Conservation (phyloP, 352 stramenopile species). For the Blastocystis sp. region DNA sequence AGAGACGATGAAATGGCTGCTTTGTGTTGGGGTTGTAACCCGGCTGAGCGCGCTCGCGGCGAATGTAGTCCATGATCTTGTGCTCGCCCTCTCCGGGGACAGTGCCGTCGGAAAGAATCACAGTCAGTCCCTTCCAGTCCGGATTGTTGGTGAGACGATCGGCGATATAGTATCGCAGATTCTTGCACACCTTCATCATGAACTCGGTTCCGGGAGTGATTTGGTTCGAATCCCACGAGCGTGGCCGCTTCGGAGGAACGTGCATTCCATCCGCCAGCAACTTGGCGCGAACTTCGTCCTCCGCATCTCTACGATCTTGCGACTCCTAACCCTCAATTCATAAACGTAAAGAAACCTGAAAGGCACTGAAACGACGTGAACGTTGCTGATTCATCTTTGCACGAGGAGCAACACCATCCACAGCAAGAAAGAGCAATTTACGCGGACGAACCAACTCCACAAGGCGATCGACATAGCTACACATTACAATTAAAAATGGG, state of each 20-base stretch:
- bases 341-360: slow-evolving; percentile 45
- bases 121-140: slow-evolving; percentile 89
- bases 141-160: slow-evolving; percentile 83
- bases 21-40: slow-evolving; percentile 92
- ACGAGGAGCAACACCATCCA: slow-evolving; percentile 94
- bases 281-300: slow-evolving; percentile 76
- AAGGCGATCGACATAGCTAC: slow-evolving; percentile 90
- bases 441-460: slow-evolving; percentile 88
- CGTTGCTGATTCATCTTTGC: slow-evolving; percentile 99
- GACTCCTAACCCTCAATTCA: slow-evolving; percentile 83
- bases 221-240: slow-evolving; percentile 95
- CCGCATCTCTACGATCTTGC: slow-evolving; percentile 78
- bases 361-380: slow-evolving; percentile 87
- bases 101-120: slow-evolving; percentile 92
- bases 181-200: slow-evolving; percentile 73
- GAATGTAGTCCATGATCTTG: slow-evolving; percentile 97
- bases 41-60: slow-evolving; percentile 85
- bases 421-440: slow-evolving; percentile 92
- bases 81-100: slow-evolving; percentile 98
- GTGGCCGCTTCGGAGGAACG: slow-evolving; percentile 79
- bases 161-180: slow-evolving; percentile 75
- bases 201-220: slow-evolving; percentile 86
- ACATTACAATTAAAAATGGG: slow-evolving; percentile 70
- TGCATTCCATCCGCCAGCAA: slow-evolving; percentile 77
- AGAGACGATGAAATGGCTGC: neutral